Base-by-base conservation (phyloP, 1,284 basidiomycete genomes). In the Ganoderma resinaceum region DNA sequence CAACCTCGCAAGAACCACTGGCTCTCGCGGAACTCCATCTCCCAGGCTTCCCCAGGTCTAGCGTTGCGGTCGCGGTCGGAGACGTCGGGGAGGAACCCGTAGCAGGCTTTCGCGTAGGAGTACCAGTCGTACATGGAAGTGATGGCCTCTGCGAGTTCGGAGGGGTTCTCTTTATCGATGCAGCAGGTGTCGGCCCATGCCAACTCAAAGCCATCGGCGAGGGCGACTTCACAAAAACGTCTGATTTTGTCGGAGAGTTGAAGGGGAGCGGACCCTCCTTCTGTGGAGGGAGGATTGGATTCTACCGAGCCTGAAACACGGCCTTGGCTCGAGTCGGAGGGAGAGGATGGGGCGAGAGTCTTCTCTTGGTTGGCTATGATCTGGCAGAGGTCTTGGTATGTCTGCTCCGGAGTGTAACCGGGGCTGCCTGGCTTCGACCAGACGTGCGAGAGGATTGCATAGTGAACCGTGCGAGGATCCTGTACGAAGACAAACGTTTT, bases 391-490 rank as follows among this genome's bases (percentile, higher is more conserved):
- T 65, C 55, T 31, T 58, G n/a, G 31, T 65, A 65, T 12, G 63
- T 65, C 31, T 65, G 63, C 7, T 65, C 46, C 14, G 9, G 46
- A 26, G 26, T 23, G 12, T 26, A 49, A 23, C 14, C 63, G 18
- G 55, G 55, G 12, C 11, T 20, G 29, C 37, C 31, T 20, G 16
- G 31, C 7, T 16, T 65, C 38, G 63, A 31, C 63, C 63, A 65
- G 55, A 65, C 63, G 20, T 65, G 55, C 31, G 63, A 65, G 7
- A 65, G 55, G 40, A 58, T 65, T 1, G 63, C 55, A 31, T 59
- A 65, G n/a, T 40, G 63, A 14, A 59, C 63, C 2, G 26, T 33
- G 12, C 63, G 63, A 26, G 63, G 63, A 26, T 64, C 40, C 23
- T 43, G 20, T 20, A 64, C 42, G n/a, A 7, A 26, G 40, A 29